Conservation (phyloP, 139 green algal genomes). For the Chlorella sp. region DNA sequence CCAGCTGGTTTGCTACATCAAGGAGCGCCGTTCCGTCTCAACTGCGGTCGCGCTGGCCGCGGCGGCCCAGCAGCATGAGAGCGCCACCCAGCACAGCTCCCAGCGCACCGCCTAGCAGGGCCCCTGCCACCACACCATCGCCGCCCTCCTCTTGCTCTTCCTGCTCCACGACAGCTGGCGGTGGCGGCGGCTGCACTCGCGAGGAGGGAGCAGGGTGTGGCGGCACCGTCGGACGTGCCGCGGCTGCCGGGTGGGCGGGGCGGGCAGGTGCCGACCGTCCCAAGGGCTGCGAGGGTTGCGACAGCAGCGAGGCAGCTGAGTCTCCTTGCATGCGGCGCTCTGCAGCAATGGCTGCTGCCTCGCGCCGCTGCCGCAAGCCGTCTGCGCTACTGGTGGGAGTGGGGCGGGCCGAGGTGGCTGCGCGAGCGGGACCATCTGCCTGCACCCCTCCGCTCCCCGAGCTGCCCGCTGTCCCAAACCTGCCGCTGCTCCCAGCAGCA, state of each 20-base stretch:
- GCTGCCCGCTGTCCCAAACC: too few species aligned
- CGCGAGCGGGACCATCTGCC: background rate
- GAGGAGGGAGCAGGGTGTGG: background rate
- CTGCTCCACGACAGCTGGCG: too few species aligned
- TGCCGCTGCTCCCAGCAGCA: background rate
- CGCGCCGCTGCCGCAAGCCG: slow-evolving; percentile 1
- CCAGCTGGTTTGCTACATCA: too few species aligned
- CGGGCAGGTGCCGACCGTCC: background rate
- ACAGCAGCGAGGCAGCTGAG: background rate
- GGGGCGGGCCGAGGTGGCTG: background rate
- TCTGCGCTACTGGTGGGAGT: background rate
- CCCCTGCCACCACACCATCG: background rate
- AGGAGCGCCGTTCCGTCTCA: too few species aligned
- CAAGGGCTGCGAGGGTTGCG: too few species aligned
- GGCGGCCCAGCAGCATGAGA: slow-evolving; percentile 6
- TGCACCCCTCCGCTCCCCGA: background rate
- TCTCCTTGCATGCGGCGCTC: slow-evolving; percentile 15
- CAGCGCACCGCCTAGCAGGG: background rate
- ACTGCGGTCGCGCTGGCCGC: background rate
- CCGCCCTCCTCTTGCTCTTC: slow-evolving; percentile 5
- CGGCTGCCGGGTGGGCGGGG: background rate
- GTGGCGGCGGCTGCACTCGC: background rate
- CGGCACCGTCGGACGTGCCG: too few species aligned
- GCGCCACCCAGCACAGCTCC: slow-evolving; percentile 7
- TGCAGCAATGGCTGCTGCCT: background rate